Conservation (phyloP, 208 protist species). For the Wallacemonas rigidus region DNA sequence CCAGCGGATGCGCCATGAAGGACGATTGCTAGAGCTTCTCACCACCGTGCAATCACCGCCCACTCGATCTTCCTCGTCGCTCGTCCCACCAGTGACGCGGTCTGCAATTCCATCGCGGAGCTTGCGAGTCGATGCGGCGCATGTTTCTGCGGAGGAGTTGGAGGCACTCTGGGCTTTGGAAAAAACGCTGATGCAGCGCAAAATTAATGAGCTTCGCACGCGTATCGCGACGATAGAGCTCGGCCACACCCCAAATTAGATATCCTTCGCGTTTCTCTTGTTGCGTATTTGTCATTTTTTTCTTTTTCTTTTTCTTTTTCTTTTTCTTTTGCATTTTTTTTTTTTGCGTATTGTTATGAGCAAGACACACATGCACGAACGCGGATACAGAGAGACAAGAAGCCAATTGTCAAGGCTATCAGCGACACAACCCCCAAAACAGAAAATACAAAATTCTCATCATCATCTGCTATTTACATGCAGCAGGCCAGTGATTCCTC, state of each 20-base stretch:
- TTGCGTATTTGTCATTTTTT: slow-evolving; percentile 21
- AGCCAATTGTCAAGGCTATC: too few species aligned
- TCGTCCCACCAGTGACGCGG: background rate
- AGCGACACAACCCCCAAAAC: too few species aligned
- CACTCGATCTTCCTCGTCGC: background rate
- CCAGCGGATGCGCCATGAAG: slow-evolving; percentile 11
- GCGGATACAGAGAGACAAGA: too few species aligned
- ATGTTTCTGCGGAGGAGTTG: slow-evolving; percentile 13
- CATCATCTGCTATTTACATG: too few species aligned
- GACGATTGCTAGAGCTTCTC: slow-evolving; percentile 9
- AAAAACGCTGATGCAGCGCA: slow-evolving; percentile 13
- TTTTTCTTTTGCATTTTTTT: slow-evolving; percentile 15
- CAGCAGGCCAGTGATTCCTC: too few species aligned
- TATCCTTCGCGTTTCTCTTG: background rate
- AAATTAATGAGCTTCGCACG: slow-evolving; percentile 17
- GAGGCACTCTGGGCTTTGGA: slow-evolving; percentile 21
- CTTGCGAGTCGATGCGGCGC: background rate
- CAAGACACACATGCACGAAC: too few species aligned
- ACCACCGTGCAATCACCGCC: background rate
- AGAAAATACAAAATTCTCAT: too few species aligned
- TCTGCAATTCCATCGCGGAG: background rate
- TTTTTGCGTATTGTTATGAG: background rate
- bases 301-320: slow-evolving; percentile 23
- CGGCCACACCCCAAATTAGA: background rate
- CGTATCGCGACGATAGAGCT: slow-evolving; percentile 21